Evolutionary conservation across 768 basidiomycete species (phyloP), one percentile per base, ranked within the genome.

Genomic region (Albatrellus ellisii): DNA sequence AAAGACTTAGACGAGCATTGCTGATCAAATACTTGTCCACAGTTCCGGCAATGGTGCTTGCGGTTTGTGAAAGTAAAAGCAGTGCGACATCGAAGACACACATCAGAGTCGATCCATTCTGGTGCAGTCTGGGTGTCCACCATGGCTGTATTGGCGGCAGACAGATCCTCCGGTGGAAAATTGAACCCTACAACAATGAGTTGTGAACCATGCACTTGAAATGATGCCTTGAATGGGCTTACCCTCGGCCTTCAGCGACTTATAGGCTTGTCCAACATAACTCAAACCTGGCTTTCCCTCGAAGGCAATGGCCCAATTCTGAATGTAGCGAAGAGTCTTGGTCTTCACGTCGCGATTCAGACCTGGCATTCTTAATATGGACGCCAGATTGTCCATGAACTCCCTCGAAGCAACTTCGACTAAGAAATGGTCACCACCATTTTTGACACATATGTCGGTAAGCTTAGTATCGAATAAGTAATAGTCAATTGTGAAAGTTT

Each of bases 11-110:
- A 79, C 0, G 89, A 92, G 59, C 95, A 99, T 31, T 76, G 70
- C 42, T 92, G 89, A 61, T 97, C 94, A 55, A 95, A 98, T 11
- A 98, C 90, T 56, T 83, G 80, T 6, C 95, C 95, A 61, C 95
- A 99, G 59, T 97, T 97, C 11, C 95, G 77, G 57, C 95, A 99
- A 55, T 99, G 95, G 54, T 99, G 95, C 57, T 97, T 97, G 39
- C 95, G 75, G 57, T 98, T 98, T 24, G 91, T 95, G 57, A 97
- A 91, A 0, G 79, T 75, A 60, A 99, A 99, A 0, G 87, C 59
- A 0, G 84, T 79, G 14, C 95, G 75, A 59, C 95, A 99, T 15
- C 90, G 77, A 44, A 94, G 74, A 58, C 95, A 99, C 12, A 91
- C 75, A 35, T 95, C 89, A 0, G 90, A 90, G 57, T 98, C 94